phyloP scores from a whole-genome alignment of 352 stramenopile species.

The Ophiocytium majus region DNA sequence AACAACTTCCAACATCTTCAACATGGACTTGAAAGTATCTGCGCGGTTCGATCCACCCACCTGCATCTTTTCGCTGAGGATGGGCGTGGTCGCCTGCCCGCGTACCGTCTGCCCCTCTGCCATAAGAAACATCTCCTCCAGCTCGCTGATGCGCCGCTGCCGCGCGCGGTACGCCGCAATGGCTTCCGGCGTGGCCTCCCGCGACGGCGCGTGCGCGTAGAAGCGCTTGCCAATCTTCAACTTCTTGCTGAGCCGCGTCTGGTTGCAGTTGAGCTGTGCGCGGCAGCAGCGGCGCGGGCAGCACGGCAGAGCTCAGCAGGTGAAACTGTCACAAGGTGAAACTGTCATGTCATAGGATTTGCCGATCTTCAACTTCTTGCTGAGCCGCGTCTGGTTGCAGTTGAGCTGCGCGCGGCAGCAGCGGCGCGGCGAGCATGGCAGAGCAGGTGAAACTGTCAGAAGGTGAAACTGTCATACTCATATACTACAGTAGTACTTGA shows the following conservation, averaged over 20 bases:
- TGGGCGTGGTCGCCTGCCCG: slow-evolving; percentile 30
- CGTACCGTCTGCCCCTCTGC: slow-evolving; percentile 44
- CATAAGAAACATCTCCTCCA: slow-evolving; percentile 54
- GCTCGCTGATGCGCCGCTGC: slow-evolving; percentile 39
- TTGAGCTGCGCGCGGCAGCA: slow-evolving; percentile 4
- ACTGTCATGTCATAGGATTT: no score
- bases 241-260: slow-evolving; percentile 48
- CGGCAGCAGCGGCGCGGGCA: no score
- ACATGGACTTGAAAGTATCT: no score
- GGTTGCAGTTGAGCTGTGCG: slow-evolving; percentile 18
- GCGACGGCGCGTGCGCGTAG: slow-evolving; percentile 26
- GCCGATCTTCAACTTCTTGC: slow-evolving; percentile 52
- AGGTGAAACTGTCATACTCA: no score
- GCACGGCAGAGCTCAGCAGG: no score
- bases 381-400: slow-evolving; percentile 37
- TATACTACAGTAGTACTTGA: no score
- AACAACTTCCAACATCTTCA: no score
- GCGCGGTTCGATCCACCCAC: background rate
- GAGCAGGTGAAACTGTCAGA: no score
- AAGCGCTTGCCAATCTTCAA: slow-evolving; percentile 51
- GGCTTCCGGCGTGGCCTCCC: slow-evolving; percentile 25
- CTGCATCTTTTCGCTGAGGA: slow-evolving; percentile 42
- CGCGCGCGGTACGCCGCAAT: slow-evolving; percentile 30
- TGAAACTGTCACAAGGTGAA: no score
- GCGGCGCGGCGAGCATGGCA: no score